Percentiles rank a stretch among this genome's conserved stretches.
phyloP scores from a whole-genome alignment of 148 eudicot genomes.

The Amaranthus hypochondriacus region DNA sequence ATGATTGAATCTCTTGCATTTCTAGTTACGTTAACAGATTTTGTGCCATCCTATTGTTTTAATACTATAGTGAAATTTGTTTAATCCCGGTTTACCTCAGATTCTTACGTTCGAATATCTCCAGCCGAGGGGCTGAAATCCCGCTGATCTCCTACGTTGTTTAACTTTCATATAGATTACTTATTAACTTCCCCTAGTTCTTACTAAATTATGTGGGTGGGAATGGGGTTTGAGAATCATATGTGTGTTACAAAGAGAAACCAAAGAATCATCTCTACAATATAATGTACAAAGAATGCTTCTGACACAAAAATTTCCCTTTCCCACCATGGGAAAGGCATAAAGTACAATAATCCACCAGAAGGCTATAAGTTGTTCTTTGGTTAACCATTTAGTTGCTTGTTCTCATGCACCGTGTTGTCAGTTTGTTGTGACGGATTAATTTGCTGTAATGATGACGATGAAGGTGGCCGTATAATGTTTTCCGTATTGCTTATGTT shows the following conservation, averaged over 20 bases:
- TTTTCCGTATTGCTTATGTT: constrained; percentile 32
- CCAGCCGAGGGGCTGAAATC: too few species aligned
- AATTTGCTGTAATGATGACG: constrained; percentile 13
- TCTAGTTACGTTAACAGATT: too few species aligned
- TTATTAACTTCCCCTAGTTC: too few species aligned
- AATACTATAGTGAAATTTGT: too few species aligned
- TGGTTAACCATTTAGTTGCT: constrained; percentile 13
- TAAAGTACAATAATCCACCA: constrained; percentile 9
- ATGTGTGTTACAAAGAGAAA: constrained; percentile 8
- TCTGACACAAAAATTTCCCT: neutral
- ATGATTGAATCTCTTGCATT: too few species aligned
- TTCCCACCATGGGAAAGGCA: neutral
- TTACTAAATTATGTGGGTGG: too few species aligned
- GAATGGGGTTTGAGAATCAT: neutral
- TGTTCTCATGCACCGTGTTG: constrained; percentile 16
- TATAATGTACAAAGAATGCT: constrained; percentile 5
- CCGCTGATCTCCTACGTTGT: too few species aligned
- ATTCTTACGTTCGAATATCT: too few species aligned
- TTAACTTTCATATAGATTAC: too few species aligned
- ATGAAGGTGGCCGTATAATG: constrained; percentile 18
- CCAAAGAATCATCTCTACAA: neutral
- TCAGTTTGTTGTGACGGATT: constrained; percentile 27
- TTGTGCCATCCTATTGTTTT: too few species aligned
- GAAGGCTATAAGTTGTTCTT: neutral
- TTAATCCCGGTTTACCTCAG: too few species aligned